phyloP scores from a whole-genome alignment of 352 stramenopile genomes.

The Elongisporangium senticosum region DNA sequence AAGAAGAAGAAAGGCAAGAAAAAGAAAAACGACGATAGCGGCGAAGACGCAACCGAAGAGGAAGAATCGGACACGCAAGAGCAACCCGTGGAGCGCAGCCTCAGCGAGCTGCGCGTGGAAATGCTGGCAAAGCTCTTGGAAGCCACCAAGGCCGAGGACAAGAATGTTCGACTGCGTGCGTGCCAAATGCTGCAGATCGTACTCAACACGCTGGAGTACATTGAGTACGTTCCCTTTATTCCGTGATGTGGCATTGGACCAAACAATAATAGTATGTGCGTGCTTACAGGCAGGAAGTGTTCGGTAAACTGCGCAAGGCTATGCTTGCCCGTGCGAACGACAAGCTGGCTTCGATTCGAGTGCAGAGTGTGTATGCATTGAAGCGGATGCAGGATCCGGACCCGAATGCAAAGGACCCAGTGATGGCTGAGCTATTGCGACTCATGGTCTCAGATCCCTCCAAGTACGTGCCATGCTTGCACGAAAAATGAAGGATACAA shows the following conservation, averaged over 20 bases:
- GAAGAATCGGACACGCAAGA: not conserved
- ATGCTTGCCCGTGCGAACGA: conserved; percentile 54
- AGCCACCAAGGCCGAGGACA: conserved; percentile 57
- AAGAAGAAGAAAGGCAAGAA: conserved; percentile 12
- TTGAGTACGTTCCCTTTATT: conserved; percentile 31
- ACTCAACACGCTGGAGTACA: conserved; percentile 39
- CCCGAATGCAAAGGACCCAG: conserved; percentile 24
- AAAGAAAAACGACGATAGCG: not conserved
- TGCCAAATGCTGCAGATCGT: conserved; percentile 63
- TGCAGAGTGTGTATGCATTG: conserved; percentile 57
- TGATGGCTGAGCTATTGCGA: conserved; percentile 40
- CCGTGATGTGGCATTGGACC: not conserved
- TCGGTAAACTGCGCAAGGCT: conserved; percentile 23
- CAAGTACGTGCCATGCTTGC: conserved; percentile 36
- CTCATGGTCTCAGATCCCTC: conserved; percentile 65
- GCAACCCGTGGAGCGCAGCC: conserved; percentile 9
- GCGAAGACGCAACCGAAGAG: not conserved
- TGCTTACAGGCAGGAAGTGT: conserved; percentile 27
- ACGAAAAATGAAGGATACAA: not conserved
- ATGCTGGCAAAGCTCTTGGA: conserved; percentile 40
- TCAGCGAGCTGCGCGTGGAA: conserved; percentile 40
- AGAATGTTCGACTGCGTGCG: conserved; percentile 39
- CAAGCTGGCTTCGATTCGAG: conserved; percentile 51
- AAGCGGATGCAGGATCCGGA: conserved; percentile 50
- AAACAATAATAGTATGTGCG: not conserved